Percentiles rank a stretch among this genome's conserved stretches.
phyloP scores from a whole-genome alignment of 2,329 filamentous ascomycete species.

The Thielaviopsis euricoi region DNA sequence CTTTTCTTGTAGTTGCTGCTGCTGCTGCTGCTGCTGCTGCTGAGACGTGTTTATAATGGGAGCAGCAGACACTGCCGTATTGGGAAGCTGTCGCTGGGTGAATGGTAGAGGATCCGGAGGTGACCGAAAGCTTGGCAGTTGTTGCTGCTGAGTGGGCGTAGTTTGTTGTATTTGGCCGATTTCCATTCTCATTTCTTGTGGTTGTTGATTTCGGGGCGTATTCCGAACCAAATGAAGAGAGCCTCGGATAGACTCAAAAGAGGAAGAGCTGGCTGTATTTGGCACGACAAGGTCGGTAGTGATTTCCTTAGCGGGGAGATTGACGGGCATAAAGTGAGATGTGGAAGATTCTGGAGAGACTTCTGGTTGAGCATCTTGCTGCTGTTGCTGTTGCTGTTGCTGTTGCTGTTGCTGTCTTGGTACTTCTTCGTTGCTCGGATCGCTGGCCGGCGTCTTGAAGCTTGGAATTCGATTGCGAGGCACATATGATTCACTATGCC shows the following conservation, averaged over 20 bases:
- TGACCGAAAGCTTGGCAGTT: neutral
- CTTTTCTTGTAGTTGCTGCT: neutral
- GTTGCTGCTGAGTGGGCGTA: neutral
- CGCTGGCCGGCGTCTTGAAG: neutral
- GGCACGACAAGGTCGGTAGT: neutral
- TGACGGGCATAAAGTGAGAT: too few relatives aligned
- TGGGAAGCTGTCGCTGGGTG: neutral
- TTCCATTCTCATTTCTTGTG: neutral
- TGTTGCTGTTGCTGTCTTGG: neutral
- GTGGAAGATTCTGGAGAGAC: too few relatives aligned
- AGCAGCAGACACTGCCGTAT: neutral
- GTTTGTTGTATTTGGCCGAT: neutral
- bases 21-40: neutral
- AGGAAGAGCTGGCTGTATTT: neutral
- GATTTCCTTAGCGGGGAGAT: neutral
- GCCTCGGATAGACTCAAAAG: neutral
- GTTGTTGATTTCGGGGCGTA: neutral
- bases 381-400: neutral
- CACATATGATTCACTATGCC: constrained; percentile 40
- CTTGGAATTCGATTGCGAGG: constrained; percentile 31
- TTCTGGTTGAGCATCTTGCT: neutral
- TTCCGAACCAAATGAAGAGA: neutral
- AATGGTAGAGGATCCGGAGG: neutral
- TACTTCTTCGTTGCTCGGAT: neutral
- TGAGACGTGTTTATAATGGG: neutral